These are phyloP conservation scores for Neoconidiobolus thromboides DNA, from an alignment of 371 early-diverging fungal genomes.

Conservation along the genomic window DNA sequence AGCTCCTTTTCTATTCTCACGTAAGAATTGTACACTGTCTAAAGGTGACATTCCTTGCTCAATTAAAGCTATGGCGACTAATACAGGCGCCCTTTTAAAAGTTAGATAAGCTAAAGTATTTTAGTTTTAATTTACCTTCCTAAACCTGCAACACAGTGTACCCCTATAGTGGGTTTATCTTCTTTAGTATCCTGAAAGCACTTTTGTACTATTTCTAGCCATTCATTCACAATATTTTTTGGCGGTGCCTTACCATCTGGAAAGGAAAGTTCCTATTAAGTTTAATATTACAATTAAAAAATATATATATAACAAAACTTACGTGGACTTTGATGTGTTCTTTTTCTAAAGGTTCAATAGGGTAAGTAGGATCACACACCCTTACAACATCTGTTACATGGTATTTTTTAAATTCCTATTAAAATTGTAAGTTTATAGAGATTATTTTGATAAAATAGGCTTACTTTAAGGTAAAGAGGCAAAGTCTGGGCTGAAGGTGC, in stretches of 20 bases:
- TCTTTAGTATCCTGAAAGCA: constrained; percentile 17
- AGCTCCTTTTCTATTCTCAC: constrained; percentile 53
- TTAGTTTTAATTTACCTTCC: constrained; percentile 17
- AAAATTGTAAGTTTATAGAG: not conserved
- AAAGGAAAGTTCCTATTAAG: not conserved
- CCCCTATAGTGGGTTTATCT: constrained; percentile 41
- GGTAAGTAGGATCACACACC: constrained; percentile 81
- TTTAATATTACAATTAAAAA: not conserved
- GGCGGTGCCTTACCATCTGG: constrained; percentile 64
- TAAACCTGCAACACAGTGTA: constrained; percentile 75
- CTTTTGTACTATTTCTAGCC: constrained; percentile 45
- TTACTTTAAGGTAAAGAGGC: constrained; percentile 1
- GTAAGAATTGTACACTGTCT: constrained; percentile 55
- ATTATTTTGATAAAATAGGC: not conserved
- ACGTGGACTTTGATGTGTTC: constrained; percentile 53
- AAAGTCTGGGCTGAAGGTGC: not conserved
- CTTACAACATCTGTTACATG: constrained; percentile 70
- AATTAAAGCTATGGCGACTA: constrained; percentile 59
- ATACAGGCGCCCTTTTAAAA: constrained; percentile 32
- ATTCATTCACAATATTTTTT: constrained; percentile 32
- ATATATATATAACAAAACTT: not conserved
- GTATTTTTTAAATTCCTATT: constrained; percentile 40
- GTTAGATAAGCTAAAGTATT: not conserved
- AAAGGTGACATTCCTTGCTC: constrained; percentile 59
- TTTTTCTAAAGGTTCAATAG: constrained; percentile 28